Evolutionary conservation across 768 basidiomycete species (phyloP).

Genomic region (Boletus rufocinnamomeus): DNA sequence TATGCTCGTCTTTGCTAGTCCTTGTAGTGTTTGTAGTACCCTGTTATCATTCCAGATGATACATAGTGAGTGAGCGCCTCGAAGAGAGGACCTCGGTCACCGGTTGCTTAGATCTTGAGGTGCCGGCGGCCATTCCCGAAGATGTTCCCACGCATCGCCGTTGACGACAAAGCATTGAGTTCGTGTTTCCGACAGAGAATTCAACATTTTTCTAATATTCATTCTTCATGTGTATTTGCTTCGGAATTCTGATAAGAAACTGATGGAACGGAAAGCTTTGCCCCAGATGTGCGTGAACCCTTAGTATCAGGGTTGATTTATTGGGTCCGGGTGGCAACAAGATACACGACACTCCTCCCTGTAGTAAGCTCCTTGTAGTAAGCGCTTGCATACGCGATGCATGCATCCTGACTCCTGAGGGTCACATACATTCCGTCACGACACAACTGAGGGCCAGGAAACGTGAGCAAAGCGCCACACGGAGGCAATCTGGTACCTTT

Average conservation of each 20-base stretch:
- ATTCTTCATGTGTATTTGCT: not conserved
- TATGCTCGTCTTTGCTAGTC: no score
- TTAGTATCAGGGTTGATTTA: not conserved
- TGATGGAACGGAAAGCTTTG: not conserved
- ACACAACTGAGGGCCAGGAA: not conserved
- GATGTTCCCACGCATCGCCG: not conserved
- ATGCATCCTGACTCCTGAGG: not conserved
- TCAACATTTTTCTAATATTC: no score
- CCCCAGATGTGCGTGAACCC: not conserved
- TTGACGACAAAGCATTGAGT: not conserved
- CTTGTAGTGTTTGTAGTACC: no score
- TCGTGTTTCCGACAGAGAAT: no score
- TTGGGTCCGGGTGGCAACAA: no score
- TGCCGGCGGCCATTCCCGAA: not conserved
- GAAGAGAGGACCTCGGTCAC: not conserved
- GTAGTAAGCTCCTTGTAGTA: not conserved
- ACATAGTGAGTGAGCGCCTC: not conserved
- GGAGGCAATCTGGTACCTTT: slow-evolving; percentile 24
- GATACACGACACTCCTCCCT: not conserved
- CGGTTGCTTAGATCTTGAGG: no score
- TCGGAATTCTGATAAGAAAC: not conserved
- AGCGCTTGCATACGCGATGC: not conserved
- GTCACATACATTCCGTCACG: not conserved
- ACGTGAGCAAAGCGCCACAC: slow-evolving; percentile 11
- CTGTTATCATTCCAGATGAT: not conserved